Base-by-base conservation (phyloP, 208 protist species). In the Crithidia sp. region DNA sequence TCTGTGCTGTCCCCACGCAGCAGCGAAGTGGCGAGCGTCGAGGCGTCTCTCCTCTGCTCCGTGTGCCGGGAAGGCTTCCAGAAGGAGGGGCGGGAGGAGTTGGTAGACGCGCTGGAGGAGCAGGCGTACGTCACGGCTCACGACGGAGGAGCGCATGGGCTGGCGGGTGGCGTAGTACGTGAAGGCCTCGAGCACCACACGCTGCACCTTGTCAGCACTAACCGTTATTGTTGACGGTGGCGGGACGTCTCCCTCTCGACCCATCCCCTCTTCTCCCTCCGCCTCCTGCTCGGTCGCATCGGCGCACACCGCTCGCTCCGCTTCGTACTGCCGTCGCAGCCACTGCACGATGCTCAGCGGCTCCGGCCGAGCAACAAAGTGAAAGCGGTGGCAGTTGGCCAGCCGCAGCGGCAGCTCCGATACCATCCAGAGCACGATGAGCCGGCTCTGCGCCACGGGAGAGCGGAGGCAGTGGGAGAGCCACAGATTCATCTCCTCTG, bases 321-420 rank as follows among this genome's bases (percentile, higher is more conserved):
- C 59, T 8, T 71, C 66, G 37, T 64, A 82, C 61, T 89, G 73
- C 41, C 14, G 17, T 36, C 66, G 64, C 49, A 94, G 69, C 88
- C 91, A 93, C 40, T n/a, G 19, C 36, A 74, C 59, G 44, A 96
- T 64, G 5, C 60, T 70, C 7, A 73, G 57, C 55, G 73, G 66
- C 10, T 78, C 74, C 7, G 87, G 88, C 2, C 67, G 80, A 9
- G 77, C 66, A 43, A 96, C 40, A 66, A 96, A 90, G 62, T 96
- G 91, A 56, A 79, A 90, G 36, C 91, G 91, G 67, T 89, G 92
- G 76, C 85, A 92, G 74, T 86, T 85, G 10, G 77, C 76, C n/a
- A 96, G 12, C 41, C 82, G 84, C 47, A 88, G 72, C 17, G 91
- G 91, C 58, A 86, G 71, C 79, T 93, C 85, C 14, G 87, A 85